phyloP scores from a whole-genome alignment of 805 yeast species.

The Citeromyces matritensis region DNA sequence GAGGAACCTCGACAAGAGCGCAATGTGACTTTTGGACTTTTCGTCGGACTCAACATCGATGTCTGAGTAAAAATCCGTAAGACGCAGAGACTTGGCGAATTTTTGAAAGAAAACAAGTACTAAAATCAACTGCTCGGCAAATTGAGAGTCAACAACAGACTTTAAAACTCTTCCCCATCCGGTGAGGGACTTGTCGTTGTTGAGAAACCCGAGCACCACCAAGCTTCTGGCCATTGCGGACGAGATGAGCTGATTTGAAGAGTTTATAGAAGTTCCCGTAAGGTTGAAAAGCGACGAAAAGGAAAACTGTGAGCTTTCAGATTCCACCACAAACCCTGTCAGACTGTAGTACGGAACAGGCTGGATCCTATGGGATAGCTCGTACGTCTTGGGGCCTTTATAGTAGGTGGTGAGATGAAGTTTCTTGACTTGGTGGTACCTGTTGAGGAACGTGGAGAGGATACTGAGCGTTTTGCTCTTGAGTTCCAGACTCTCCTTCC shows the following conservation, averaged over 20 bases:
- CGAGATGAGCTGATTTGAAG: slow-evolving; percentile 30
- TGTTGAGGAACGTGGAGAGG: slow-evolving; percentile 56
- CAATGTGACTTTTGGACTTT: slow-evolving; percentile 18
- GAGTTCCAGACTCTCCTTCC: slow-evolving; percentile 26
- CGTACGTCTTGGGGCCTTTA: slow-evolving; percentile 10
- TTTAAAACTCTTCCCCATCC: slow-evolving; percentile 34
- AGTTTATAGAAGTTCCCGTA: slow-evolving; percentile 15
- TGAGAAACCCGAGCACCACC: slow-evolving; percentile 32
- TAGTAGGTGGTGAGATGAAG: slow-evolving; percentile 28
- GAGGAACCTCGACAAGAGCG: slow-evolving; percentile 31
- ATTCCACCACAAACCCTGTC: slow-evolving; percentile 15
- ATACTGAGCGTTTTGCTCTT: slow-evolving; percentile 52
- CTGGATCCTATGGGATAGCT: slow-evolving; percentile 33
- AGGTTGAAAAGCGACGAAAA: slow-evolving; percentile 10
- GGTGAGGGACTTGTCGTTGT: slow-evolving; percentile 23
- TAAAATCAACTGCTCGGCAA: slow-evolving; percentile 26
- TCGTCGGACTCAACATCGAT: slow-evolving; percentile 13
- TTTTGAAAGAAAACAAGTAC: slow-evolving; percentile 26
- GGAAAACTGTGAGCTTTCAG: slow-evolving; percentile 10
- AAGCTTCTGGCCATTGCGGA: slow-evolving; percentile 41
- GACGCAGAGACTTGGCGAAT: slow-evolving; percentile 20
- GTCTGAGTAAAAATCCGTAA: slow-evolving; percentile 19
- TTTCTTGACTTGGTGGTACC: slow-evolving; percentile 73
- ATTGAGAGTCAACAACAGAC: slow-evolving; percentile 12
- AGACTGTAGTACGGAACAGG: slow-evolving; percentile 35